Conservation (phyloP, 805 yeast species). For the Metschnikowia lunata region DNA sequence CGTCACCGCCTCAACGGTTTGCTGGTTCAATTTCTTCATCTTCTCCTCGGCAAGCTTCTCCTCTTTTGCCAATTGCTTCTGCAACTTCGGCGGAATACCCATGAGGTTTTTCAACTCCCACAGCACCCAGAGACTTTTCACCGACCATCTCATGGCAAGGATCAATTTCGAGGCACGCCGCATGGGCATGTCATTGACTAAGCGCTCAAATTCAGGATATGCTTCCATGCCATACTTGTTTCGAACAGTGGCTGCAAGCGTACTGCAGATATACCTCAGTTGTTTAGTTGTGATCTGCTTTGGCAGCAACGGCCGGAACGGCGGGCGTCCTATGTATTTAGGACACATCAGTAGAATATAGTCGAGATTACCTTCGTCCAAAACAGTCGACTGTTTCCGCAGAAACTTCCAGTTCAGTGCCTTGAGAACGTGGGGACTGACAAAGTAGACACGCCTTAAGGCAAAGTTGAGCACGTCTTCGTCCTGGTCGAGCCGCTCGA, state of each 20-base stretch:
- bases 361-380: constrained; percentile 10
- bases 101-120: constrained; percentile 30
- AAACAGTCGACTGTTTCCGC: constrained; percentile 2
- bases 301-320: constrained; percentile 3
- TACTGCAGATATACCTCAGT: not conserved
- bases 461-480: constrained; percentile 1
- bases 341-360: constrained; percentile 5
- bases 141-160: constrained; percentile 29
- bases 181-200: constrained; percentile 10
- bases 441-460: constrained; percentile 8
- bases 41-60: not conserved
- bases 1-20: not conserved
- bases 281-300: constrained; percentile 13
- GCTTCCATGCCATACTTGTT: constrained; percentile 8
- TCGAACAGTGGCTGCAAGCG: constrained; percentile 1
- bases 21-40: not conserved
- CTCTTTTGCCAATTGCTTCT: not conserved
- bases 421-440: constrained; percentile 12
- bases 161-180: constrained; percentile 22
- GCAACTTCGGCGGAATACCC: constrained; percentile 18
- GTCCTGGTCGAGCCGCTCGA: constrained; percentile 4
- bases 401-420: constrained; percentile 22
- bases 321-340: not conserved
- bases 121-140: constrained; percentile 21
- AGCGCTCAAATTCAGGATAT: constrained; percentile 7